phyloP scores from a whole-genome alignment of 176 grass and related monocot species.

The Oryza longistaminata region DNA sequence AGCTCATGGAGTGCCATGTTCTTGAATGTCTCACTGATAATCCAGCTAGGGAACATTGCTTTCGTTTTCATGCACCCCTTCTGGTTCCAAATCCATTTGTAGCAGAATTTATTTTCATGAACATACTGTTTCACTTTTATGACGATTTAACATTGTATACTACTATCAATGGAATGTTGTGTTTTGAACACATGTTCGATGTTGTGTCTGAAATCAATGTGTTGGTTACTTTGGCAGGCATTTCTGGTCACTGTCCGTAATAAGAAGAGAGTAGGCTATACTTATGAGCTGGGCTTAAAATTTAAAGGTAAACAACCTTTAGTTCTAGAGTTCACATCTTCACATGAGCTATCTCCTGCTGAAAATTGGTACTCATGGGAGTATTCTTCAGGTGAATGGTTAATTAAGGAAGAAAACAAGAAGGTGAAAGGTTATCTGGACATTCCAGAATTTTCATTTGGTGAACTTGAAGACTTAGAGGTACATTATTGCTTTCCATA shows the following conservation, averaged over 20 bases:
- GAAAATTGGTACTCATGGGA: background rate
- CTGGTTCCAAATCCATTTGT: background rate
- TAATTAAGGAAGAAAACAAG: constrained; percentile 52
- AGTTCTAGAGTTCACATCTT: background rate
- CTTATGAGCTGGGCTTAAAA: constrained; percentile 69
- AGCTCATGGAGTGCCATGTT: background rate
- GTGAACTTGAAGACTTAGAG: constrained; percentile 79
- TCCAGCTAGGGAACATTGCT: no score
- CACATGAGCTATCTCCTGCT: background rate
- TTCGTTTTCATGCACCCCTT: background rate
- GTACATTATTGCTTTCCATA: constrained; percentile 2
- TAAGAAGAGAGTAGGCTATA: constrained; percentile 74
- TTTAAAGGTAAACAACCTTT: constrained; percentile 51
- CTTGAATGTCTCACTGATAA: background rate
- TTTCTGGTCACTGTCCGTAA: constrained; percentile 66
- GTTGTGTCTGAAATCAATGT: background rate
- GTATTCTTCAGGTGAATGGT: constrained; percentile 55
- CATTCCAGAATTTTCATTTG: constrained; percentile 82
- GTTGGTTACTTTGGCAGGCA: constrained; percentile 44
- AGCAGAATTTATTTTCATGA: background rate
- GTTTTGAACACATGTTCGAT: background rate
- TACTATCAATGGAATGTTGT: background rate
- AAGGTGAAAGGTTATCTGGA: constrained; percentile 66
- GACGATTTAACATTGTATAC: background rate
- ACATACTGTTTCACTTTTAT: background rate